Evolutionary conservation across 768 basidiomycete species (phyloP).

Genomic region (Hygrophorus pudorinus): DNA sequence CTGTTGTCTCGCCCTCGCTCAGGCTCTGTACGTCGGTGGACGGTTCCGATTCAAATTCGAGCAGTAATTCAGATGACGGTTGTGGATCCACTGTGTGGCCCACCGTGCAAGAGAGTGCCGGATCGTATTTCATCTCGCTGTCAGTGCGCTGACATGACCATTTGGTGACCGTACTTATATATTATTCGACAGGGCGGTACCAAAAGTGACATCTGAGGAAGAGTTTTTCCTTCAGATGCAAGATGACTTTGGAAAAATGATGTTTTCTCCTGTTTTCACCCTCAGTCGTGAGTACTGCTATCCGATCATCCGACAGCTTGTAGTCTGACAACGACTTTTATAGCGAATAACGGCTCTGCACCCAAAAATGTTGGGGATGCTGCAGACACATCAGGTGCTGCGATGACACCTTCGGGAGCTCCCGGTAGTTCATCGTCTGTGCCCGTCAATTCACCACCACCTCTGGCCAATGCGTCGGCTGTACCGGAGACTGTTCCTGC

Average conservation of each 20-base stretch:
- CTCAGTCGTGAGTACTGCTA: constrained; percentile 17
- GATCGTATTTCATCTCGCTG: constrained; percentile 16
- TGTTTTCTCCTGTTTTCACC: constrained; percentile 18
- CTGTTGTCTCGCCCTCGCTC: constrained; percentile 23
- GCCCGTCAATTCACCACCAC: background rate
- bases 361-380: too few species aligned
- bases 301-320: background rate
- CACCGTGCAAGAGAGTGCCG: constrained; percentile 11
- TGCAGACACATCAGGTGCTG: too few species aligned
- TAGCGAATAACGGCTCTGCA: too few species aligned
- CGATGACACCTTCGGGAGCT: too few species aligned
- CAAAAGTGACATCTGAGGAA: constrained; percentile 11
- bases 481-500: background rate
- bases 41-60: constrained; percentile 1
- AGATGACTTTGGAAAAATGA: constrained; percentile 16
- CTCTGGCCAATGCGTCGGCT: background rate
- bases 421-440: too few species aligned
- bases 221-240: constrained; percentile 14
- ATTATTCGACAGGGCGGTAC: constrained; percentile 12
- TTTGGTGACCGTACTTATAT: background rate
- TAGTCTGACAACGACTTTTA: too few species aligned
- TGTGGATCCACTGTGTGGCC: constrained; percentile 18
- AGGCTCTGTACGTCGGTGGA: constrained; percentile 17
- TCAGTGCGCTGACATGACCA: constrained; percentile 7
- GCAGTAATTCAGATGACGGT: constrained; percentile 2